These are phyloP conservation scores for Rugosomyces carneus DNA, from an alignment of 1,284 basidiomycete species.

Conservation along the genomic window DNA sequence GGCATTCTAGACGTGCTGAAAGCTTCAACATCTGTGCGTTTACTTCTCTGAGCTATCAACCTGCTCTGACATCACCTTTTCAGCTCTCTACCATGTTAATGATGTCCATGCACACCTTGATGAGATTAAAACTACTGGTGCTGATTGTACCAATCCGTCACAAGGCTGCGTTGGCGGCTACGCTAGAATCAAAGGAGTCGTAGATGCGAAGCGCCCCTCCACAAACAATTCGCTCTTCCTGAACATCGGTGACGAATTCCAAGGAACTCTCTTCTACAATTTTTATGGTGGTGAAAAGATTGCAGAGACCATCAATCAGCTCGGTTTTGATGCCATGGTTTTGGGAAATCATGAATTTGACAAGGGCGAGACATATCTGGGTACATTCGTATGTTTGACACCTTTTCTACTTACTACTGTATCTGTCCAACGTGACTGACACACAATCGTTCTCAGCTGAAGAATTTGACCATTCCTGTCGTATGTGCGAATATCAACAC, in stretches of 20 bases:
- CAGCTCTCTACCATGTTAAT: conserved; percentile 11
- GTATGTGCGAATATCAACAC: conserved; percentile 7
- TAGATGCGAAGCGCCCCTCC: conserved; percentile 8
- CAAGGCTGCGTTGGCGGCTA: conserved; percentile 10
- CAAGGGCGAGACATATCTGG: conserved; percentile 8
- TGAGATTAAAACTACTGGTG: conserved; percentile 7
- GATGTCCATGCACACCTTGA: conserved; percentile 11
- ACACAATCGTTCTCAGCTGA: background rate
- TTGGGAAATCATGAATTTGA: conserved; percentile 11
- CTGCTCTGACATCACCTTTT: background rate
- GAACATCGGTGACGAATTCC: conserved; percentile 9
- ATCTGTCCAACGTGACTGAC: background rate
- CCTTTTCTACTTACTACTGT: background rate
- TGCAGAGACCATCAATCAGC: conserved; percentile 9
- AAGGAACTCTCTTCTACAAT: conserved; percentile 7
- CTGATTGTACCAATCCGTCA: conserved; percentile 2
- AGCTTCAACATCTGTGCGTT: conserved; percentile 7
- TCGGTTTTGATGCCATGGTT: conserved; percentile 8
- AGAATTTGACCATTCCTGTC: conserved; percentile 8
- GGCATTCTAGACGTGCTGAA: conserved; percentile 2
- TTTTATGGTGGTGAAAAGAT: conserved; percentile 11
- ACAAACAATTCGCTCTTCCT: conserved; percentile 11
- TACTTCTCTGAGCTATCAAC: background rate
- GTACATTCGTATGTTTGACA: conserved; percentile 1
- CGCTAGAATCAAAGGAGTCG: conserved; percentile 8